Base-by-base conservation (phyloP, 176 grass and related monocot genomes). In the Thalia dealbata region DNA sequence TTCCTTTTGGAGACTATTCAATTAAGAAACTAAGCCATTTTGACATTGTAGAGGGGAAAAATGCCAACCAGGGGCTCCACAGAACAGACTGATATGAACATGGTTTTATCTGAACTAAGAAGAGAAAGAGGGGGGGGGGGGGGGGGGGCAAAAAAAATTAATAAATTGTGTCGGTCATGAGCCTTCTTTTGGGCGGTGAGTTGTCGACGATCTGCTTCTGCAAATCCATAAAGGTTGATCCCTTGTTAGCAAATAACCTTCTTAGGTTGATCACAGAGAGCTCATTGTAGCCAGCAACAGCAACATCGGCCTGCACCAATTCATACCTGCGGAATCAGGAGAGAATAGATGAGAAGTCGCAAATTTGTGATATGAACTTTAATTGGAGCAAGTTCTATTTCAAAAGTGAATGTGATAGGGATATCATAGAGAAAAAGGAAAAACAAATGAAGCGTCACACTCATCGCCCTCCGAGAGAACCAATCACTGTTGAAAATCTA, bases 251-350 rank as follows among this genome's bases (percentile, higher is more conserved):
- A 83, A 87, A 92, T 64, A 96, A 67, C 75, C 89, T 91, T 77
- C 92, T 89, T 18, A 92, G 89, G 68, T 96, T 96, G 82, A 96
- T 96, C 75, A 96, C 92, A 7, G 89, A 96, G 25, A 96, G 85
- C 58, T 96, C 84, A 0, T 61, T 81, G 78, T 84, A 96, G 58
- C 80, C 92, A 15, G 86, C 84, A 27, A 96, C 78, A 10, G 89
- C 86, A 69, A 96, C 76, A 68, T 92, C 89, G 0, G 89, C 89
- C 76, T 95, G 85, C 67, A 81, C 88, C 83, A 99, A 81, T 79
- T 91, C 90, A 67, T 93, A 95, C 85, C 95, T 95, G 69, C 52
- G 79, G n/a, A 60, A 28, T 18, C 14, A 27, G 50, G 15, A 61
- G 14, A 13, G 25, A 68, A 14, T 3, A 7, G 44, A 21, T 14